Conservation (phyloP, 192 early-diverging fungal genomes). For the Dissophora ornata region DNA sequence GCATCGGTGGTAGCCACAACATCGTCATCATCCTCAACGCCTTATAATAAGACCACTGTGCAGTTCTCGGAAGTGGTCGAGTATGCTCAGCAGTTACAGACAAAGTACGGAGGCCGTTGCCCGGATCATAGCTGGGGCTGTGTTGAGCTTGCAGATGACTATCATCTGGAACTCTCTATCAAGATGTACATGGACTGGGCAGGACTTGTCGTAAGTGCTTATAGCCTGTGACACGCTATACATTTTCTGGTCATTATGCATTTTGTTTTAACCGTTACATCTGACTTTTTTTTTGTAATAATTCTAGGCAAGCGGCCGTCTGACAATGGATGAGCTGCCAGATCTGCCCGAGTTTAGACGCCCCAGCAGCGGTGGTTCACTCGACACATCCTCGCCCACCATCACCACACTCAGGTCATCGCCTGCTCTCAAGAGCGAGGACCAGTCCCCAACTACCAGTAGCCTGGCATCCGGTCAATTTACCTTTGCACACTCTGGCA, state of each 20-base stretch:
- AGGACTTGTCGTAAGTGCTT: constrained; percentile 47
- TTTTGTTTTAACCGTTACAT: no score
- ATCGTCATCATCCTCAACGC: neutral
- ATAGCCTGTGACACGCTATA: no score
- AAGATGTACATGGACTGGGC: constrained; percentile 58
- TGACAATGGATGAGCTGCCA: constrained; percentile 48
- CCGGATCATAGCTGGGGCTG: constrained; percentile 45
- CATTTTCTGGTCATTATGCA: no score
- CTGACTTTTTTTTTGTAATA: no score
- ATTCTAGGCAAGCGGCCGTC: constrained; percentile 37
- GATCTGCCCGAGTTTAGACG: constrained; percentile 41
- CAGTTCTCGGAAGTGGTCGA: constrained; percentile 53
- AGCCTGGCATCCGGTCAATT: neutral
- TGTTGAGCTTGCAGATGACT: constrained; percentile 32
- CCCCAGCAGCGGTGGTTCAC: no score
- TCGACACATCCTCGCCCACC: no score
- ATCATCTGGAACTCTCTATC: constrained; percentile 48
- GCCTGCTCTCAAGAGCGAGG: constrained; percentile 26
- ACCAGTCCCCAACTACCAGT: neutral
- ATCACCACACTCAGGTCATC: neutral
- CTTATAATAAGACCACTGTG: constrained; percentile 33
- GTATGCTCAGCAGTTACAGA: constrained; percentile 37
- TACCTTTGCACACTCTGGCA: constrained; percentile 1
- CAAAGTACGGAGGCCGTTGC: constrained; percentile 33
- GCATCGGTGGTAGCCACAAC: constrained; percentile 1